A percentile compares a stretch with the other conserved stretches of the same genome.
These are phyloP conservation scores for Trichoderma sp. DNA, from an alignment of 2,329 filamentous ascomycete genomes.

Conservation along the genomic window DNA sequence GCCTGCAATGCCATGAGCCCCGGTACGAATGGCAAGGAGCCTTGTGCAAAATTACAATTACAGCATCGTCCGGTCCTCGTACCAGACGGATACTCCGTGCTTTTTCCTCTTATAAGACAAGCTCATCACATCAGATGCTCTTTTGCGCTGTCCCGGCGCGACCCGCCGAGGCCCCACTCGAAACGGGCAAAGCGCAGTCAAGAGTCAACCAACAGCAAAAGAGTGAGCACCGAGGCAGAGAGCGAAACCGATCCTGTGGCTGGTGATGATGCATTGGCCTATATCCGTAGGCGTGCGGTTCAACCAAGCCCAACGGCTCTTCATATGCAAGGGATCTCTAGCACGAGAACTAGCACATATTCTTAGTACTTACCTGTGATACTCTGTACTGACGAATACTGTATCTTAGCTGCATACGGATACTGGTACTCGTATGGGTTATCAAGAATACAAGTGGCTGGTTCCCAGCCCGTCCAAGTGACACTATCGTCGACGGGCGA, in stretches of 20 bases:
- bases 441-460: not conserved
- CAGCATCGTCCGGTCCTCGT: not conserved
- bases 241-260: not conserved
- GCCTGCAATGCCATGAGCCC: not conserved
- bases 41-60: not conserved
- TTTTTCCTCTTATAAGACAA: not conserved
- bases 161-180: slow-evolving; percentile 2
- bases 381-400: not conserved
- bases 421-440: not conserved
- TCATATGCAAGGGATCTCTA: not conserved
- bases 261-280: not conserved
- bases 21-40: not conserved
- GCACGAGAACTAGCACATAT: not conserved
- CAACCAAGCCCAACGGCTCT: not conserved
- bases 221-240: not conserved
- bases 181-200: not conserved
- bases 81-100: not conserved
- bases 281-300: not conserved
- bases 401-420: not conserved
- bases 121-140: not conserved
- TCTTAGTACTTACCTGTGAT: not conserved
- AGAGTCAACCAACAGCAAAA: no score
- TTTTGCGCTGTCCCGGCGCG: slow-evolving; percentile 11
- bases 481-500: not conserved
- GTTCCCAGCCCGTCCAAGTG: not conserved